Conservation (phyloP, 1,284 basidiomycete species). For the Paramarasmius palmivorus region DNA sequence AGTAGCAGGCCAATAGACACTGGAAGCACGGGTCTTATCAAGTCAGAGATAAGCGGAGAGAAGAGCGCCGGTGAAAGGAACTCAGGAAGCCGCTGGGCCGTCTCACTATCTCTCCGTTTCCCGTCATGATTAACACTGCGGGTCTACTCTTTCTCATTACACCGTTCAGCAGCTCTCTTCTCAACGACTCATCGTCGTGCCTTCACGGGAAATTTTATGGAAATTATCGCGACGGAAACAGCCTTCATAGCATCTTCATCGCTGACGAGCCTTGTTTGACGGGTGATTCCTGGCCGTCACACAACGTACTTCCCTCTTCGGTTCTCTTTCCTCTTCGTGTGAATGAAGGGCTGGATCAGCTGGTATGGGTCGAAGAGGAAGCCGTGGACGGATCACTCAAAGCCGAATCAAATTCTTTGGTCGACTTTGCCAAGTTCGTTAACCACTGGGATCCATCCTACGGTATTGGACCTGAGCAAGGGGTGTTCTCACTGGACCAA, state of each 20-base stretch:
- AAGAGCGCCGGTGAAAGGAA: neutral
- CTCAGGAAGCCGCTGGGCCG: neutral
- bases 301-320: conserved; percentile 20
- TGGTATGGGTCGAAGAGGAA: conserved; percentile 64
- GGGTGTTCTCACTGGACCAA: conserved; percentile 26
- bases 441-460: conserved; percentile 22
- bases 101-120: neutral
- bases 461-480: conserved; percentile 18
- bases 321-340: conserved; percentile 22
- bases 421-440: conserved; percentile 34
- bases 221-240: conserved; percentile 41
- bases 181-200: conserved; percentile 41
- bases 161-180: conserved; percentile 30
- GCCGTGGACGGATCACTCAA: conserved; percentile 46
- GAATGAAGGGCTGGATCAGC: conserved; percentile 32
- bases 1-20: no score
- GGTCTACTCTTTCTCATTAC: conserved; percentile 36
- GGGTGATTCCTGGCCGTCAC: conserved; percentile 22
- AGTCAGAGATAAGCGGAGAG: neutral
- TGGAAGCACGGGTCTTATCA: no score
- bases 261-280: conserved; percentile 38
- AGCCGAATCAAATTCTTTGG: conserved; percentile 21
- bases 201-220: conserved; percentile 54
- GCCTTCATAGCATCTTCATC: conserved; percentile 49
- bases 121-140: neutral